phyloP scores from a whole-genome alignment of 31 red algal genomes.

The Bonnemaisonia californica region DNA sequence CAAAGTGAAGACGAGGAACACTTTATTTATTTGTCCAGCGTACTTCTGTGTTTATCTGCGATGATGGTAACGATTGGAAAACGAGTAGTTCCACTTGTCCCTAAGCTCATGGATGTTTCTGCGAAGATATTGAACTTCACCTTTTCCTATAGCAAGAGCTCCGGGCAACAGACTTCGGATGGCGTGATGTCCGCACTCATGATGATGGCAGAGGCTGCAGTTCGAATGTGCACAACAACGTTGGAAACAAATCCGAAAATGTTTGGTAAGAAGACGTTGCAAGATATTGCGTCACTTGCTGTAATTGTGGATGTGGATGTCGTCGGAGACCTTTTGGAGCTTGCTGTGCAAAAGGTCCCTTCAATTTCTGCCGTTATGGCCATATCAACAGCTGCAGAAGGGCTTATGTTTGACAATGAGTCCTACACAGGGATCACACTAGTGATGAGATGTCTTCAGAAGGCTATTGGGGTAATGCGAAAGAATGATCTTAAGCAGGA shows the following conservation, averaged over 20 bases:
- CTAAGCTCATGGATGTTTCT: slow-evolving; percentile 5
- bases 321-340: slow-evolving; percentile 11
- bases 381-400: neutral
- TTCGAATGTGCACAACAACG: neutral
- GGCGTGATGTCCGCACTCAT: neutral
- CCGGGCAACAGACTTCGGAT: neutral
- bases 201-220: slow-evolving; percentile 1
- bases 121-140: neutral
- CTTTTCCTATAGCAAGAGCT: neutral
- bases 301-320: slow-evolving; percentile 16
- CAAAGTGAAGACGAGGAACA: neutral
- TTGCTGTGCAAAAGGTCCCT: slow-evolving; percentile 40
- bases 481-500: slow-evolving; percentile 53
- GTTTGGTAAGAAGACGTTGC: slow-evolving; percentile 13
- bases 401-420: neutral
- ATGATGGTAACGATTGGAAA: slow-evolving; percentile 25
- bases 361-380: slow-evolving; percentile 9
- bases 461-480: slow-evolving; percentile 18
- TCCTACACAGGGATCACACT: slow-evolving; percentile 1
- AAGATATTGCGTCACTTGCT: slow-evolving; percentile 2
- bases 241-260: slow-evolving; percentile 4
- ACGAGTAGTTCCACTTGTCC: slow-evolving; percentile 26
- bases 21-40: neutral
- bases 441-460: slow-evolving; percentile 19
- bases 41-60: neutral